Evolutionary conservation across 2,329 filamentous ascomycete species (phyloP).

Genomic region (Fusarium sacchari): DNA sequence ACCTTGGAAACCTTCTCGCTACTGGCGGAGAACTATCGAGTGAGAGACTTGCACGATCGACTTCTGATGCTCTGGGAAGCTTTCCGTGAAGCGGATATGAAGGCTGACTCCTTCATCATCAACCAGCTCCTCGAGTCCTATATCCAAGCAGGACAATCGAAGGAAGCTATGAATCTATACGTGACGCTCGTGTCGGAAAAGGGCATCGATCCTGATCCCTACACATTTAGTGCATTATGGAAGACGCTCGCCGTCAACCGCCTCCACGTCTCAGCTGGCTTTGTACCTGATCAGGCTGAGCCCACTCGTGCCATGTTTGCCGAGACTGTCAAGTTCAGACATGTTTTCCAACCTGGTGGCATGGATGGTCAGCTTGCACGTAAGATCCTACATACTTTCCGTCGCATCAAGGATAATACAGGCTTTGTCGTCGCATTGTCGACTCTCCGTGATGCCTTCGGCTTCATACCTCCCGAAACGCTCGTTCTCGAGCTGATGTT

Average conservation of each 20-base stretch:
- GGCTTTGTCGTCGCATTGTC: constrained; percentile 59
- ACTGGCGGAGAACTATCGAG: constrained; percentile 76
- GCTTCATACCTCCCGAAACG: constrained; percentile 56
- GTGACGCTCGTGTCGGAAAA: constrained; percentile 60
- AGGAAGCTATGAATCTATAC: constrained; percentile 67
- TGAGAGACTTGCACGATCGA: constrained; percentile 66
- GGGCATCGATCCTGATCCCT: constrained; percentile 68
- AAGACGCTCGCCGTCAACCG: constrained; percentile 65
- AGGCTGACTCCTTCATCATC: constrained; percentile 78
- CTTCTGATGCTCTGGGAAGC: constrained; percentile 70
- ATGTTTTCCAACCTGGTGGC: constrained; percentile 55
- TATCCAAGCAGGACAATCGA: constrained; percentile 66
- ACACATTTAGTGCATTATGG: constrained; percentile 77
- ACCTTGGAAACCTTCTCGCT: constrained; percentile 83
- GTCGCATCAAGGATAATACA: constrained; percentile 55
- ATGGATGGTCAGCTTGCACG: constrained; percentile 60
- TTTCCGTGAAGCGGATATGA: constrained; percentile 71
- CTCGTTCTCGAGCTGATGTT: constrained; percentile 59
- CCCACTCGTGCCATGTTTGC: constrained; percentile 57
- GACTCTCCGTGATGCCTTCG: constrained; percentile 55
- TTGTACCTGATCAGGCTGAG: constrained; percentile 45
- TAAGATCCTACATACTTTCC: constrained; percentile 62
- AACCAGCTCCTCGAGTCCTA: constrained; percentile 79
- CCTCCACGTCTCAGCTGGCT: constrained; percentile 47
- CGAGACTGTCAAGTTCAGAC: constrained; percentile 60